Evolutionary conservation across 2,329 filamentous ascomycete genomes (phyloP).

Genomic region (Sclerotinia sclerotiorum): DNA sequence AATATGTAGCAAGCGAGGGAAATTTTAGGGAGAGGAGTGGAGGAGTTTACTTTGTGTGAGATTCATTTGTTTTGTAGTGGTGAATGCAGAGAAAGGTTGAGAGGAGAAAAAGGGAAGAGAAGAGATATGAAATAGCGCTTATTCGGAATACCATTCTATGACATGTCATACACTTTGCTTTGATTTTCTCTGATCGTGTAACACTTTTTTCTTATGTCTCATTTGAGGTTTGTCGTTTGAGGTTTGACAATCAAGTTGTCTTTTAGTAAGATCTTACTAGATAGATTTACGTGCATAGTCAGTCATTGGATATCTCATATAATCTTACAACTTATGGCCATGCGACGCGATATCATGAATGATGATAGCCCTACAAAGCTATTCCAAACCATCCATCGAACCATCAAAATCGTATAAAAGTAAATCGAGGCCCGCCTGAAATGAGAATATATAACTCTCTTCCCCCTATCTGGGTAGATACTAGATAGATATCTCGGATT

Average conservation of each 20-base stretch:
- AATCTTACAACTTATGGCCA: too few species aligned
- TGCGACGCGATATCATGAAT: not conserved
- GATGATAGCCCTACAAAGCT: not conserved
- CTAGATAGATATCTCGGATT: not conserved
- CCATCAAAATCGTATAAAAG: too few species aligned
- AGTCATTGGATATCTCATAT: too few species aligned
- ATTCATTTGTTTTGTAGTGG: not conserved
- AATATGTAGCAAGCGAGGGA: not conserved
- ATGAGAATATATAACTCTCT: not conserved
- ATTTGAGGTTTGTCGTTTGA: too few species aligned
- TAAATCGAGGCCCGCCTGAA: not conserved
- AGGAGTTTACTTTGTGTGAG: slow-evolving; percentile 7
- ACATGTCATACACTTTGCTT: not conserved
- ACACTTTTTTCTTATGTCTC: too few species aligned
- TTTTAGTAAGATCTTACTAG: too few species aligned
- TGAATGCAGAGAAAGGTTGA: not conserved
- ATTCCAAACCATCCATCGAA: too few species aligned
- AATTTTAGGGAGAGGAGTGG: not conserved
- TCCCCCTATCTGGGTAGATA: not conserved
- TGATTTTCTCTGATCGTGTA: not conserved
- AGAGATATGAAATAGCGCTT: not conserved
- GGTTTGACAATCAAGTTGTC: too few species aligned
- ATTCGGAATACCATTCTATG: not conserved
- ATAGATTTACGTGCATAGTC: too few species aligned
- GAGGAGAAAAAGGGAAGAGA: not conserved